Percentiles rank a stretch among this genome's conserved stretches.
Conservation (phyloP, 2,329 filamentous ascomycete genomes). For the Colletotrichum endophyticum region DNA sequence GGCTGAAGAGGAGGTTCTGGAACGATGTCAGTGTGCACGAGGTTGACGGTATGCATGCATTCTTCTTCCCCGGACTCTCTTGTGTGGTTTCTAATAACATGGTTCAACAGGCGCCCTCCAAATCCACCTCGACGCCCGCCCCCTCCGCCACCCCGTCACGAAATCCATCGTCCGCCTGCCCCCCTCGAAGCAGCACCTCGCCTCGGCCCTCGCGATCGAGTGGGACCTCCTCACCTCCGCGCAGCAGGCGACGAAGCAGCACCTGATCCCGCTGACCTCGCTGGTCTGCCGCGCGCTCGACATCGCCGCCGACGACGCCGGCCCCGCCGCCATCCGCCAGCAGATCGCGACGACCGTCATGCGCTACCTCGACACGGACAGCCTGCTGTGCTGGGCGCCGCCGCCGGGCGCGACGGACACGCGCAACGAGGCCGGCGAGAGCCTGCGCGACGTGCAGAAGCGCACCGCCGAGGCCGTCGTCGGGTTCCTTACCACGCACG, state of each 20-base stretch:
- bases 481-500: conserved; percentile 68
- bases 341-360: conserved; percentile 73
- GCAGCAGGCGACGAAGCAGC: conserved; percentile 82
- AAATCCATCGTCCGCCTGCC: conserved; percentile 78
- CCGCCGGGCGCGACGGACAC: conserved; percentile 53
- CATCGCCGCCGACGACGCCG: conserved; percentile 71
- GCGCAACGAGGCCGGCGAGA: conserved; percentile 54
- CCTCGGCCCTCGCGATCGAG: conserved; percentile 85
- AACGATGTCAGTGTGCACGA: conserved; percentile 77
- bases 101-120: conserved; percentile 47
- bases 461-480: conserved; percentile 73
- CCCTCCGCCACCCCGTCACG: conserved; percentile 77
- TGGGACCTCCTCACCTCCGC: conserved; percentile 87
- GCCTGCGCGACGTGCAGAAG: conserved; percentile 76
- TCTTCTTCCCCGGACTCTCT: not conserved
- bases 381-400: conserved; percentile 85
- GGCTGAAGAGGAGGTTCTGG: conserved; percentile 81
- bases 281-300: conserved; percentile 84
- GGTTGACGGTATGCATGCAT: conserved; percentile 58
- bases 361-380: conserved; percentile 91
- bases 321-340: conserved; percentile 59
- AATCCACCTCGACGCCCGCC: conserved; percentile 77
- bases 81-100: not conserved
- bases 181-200: conserved; percentile 77
- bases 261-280: conserved; percentile 90